These are phyloP conservation scores for Rhizophagus sp. DNA, from an alignment of 192 early-diverging fungal genomes.

Conservation along the genomic window DNA sequence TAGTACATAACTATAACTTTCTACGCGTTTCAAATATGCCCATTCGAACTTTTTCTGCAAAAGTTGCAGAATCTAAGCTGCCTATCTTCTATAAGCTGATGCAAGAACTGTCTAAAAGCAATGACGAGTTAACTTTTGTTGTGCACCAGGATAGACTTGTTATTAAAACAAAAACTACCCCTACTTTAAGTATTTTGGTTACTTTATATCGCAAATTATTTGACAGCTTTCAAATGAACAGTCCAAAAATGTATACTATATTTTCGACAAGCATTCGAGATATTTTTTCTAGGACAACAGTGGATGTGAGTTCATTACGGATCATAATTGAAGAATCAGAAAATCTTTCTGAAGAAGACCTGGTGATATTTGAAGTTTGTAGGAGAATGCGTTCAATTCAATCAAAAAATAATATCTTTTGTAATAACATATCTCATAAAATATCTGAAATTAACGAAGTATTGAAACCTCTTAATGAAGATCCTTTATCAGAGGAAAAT, in stretches of 20 bases:
- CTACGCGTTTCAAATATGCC: neutral
- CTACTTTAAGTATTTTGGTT: neutral
- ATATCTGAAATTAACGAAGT: neutral
- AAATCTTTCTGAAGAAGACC: neutral
- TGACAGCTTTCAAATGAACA: neutral
- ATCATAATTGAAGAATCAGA: neutral
- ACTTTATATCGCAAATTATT: neutral
- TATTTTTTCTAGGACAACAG: neutral
- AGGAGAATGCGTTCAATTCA: neutral
- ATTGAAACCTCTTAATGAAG: neutral
- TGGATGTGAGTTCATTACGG: neutral
- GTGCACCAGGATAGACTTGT: neutral
- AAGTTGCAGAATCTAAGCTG: neutral
- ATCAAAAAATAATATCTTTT: neutral
- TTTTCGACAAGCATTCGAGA: neutral
- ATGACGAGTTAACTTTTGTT: neutral
- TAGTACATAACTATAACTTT: neutral
- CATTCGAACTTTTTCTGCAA: neutral
- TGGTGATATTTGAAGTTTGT: neutral
- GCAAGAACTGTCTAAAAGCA: neutral
- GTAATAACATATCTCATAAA: neutral
- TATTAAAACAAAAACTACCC: neutral
- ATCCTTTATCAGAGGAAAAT: neutral
- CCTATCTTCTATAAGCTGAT: neutral
- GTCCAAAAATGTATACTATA: neutral